phyloP scores from a whole-genome alignment of 441 rosid species.

The Corymbia calophylla region DNA sequence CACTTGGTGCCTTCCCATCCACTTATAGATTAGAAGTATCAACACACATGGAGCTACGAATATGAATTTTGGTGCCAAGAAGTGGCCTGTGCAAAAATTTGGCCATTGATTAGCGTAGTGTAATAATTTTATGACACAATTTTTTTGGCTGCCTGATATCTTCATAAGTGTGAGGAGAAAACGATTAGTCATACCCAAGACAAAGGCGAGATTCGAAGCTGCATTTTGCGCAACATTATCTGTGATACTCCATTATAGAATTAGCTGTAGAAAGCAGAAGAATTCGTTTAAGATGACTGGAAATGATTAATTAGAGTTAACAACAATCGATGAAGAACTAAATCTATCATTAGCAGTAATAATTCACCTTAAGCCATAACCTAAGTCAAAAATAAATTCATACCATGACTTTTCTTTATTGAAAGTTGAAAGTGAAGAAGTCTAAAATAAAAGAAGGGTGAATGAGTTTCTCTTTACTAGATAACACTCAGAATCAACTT shows the following conservation, averaged over 20 bases:
- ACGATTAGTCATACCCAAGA: neutral
- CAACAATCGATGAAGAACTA: fast-evolving
- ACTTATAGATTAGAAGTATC: too few relatives aligned
- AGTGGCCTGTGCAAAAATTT: neutral
- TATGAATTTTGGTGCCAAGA: too few relatives aligned
- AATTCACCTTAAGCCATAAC: neutral
- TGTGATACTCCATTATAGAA: neutral
- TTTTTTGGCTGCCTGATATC: neutral
- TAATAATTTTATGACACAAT: too few relatives aligned
- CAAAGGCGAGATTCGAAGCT: neutral
- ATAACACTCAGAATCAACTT: neutral
- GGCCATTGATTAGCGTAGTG: too few relatives aligned
- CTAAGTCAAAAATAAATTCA: neutral
- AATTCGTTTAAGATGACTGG: neutral
- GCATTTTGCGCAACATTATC: fast-evolving
- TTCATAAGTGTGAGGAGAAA: neutral
- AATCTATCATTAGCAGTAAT: neutral
- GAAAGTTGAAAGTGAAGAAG: neutral
- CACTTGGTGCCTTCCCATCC: too few relatives aligned
- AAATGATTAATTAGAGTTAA: neutral
- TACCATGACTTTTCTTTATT: neutral
- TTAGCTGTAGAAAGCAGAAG: neutral
- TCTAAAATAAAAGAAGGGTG: fast-evolving
- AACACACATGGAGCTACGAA: too few relatives aligned
- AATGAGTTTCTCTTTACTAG: neutral